Evolutionary conservation across 2,329 filamentous ascomycete genomes (phyloP).

Genomic region (Aspergillus pseudoterreus): DNA sequence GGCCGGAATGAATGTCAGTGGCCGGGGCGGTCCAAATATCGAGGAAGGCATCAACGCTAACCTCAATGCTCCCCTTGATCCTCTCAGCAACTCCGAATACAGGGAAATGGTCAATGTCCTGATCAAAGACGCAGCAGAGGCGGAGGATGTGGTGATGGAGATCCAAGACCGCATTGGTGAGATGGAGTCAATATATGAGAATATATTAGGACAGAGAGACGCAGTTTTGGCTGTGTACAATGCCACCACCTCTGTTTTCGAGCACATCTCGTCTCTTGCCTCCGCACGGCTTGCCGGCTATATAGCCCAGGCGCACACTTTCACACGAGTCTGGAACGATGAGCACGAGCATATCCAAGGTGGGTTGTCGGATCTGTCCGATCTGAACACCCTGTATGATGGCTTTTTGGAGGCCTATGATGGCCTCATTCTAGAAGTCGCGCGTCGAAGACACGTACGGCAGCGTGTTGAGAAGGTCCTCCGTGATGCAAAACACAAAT

Average conservation of each 20-base stretch:
- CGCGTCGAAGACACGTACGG: constrained; percentile 68
- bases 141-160: constrained; percentile 60
- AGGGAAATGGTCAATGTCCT: constrained; percentile 81
- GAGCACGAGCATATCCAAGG: constrained; percentile 67
- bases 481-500: constrained; percentile 70
- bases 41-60: constrained; percentile 31
- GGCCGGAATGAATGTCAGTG: constrained; percentile 45
- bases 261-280: constrained; percentile 64
- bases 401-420: constrained; percentile 83
- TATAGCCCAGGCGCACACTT: constrained; percentile 46
- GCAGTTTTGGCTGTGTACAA: constrained; percentile 54
- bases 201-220: constrained; percentile 61
- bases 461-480: constrained; percentile 71
- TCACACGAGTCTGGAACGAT: constrained; percentile 62
- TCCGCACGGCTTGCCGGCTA: constrained; percentile 55
- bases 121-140: constrained; percentile 52
- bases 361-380: constrained; percentile 72
- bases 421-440: constrained; percentile 77
- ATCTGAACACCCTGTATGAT: constrained; percentile 78
- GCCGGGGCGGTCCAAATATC: constrained; percentile 27
- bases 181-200: constrained; percentile 69
- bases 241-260: constrained; percentile 61
- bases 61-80: constrained; percentile 54
- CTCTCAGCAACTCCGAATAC: constrained; percentile 71
- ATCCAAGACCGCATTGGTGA: constrained; percentile 71